Conservation (phyloP, 176 grass and related monocot species). For the Cenchrus americanus region DNA sequence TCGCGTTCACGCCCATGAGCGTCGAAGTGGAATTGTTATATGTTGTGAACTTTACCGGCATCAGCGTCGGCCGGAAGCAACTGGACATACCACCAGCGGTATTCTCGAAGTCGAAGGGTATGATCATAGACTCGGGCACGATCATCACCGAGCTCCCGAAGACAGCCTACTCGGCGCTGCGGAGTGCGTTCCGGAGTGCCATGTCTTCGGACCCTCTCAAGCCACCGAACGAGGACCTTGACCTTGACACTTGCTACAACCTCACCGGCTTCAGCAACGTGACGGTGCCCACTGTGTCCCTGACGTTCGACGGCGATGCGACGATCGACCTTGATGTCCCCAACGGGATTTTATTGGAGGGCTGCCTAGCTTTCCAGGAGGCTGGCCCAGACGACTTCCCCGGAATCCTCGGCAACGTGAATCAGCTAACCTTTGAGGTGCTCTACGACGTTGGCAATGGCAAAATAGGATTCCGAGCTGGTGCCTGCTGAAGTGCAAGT, state of each 20-base stretch:
- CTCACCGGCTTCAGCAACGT: conserved; percentile 34
- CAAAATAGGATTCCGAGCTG: too few relatives aligned
- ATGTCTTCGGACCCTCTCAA: background rate
- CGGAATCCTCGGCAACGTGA: background rate
- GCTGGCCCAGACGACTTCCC: background rate
- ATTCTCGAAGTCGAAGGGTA: conserved; percentile 22
- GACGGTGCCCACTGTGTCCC: conserved; percentile 28
- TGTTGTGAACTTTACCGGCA: conserved; percentile 23
- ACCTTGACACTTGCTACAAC: conserved; percentile 53
- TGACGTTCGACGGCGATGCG: conserved; percentile 22
- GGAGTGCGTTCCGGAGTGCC: conserved; percentile 36
- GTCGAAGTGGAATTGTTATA: conserved; percentile 27
- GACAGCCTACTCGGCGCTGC: conserved; percentile 50
- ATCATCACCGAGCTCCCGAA: conserved; percentile 44
- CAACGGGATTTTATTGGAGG: conserved; percentile 43
- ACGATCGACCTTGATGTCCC: conserved; percentile 24
- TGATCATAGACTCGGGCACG: conserved; percentile 61
- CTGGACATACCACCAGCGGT: conserved; percentile 22
- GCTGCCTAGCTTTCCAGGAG: conserved; percentile 53
- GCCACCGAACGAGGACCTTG: background rate
- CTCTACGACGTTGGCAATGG: too few relatives aligned
- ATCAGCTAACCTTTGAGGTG: too few relatives aligned
- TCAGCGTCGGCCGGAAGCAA: conserved; percentile 40
- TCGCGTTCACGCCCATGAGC: conserved; percentile 36
- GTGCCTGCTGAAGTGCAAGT: too few relatives aligned